Evolutionary conservation across 2,329 filamentous ascomycete species (phyloP), one percentile per base, ranked within the genome.

Genomic region (Aureobasidium sp.): DNA sequence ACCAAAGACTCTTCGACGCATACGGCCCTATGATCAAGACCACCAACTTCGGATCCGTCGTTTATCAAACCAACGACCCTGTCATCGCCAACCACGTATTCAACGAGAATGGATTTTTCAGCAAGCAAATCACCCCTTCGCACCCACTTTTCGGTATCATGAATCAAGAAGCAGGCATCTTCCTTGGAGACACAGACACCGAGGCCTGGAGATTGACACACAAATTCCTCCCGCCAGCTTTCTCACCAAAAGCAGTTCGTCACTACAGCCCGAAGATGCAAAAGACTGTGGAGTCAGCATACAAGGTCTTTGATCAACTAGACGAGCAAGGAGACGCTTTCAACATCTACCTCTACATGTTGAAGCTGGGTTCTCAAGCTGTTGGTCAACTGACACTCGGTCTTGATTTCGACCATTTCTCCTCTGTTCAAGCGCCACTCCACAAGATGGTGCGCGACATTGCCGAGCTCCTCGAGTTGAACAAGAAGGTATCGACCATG

Each of bases 221-320:
- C 74, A 87, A 86, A 68, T 87, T 86, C 69, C 65, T 86, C 0
- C 82, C 84, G 0, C 83, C 84, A 0, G 80, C 82, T 0, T 73
- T 86, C 11, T 78, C 79, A 0, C 83, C 83, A 36, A 85, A 83
- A 67, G 84, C 84, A 0, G 82, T 86, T 5, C 75, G 80, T 0
- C 84, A 86, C 65, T 86, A 86, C 63, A 78, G 81, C 0, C 82
- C 83, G 0, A 78, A 76, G 0, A 86, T 87, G 82, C 82, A 85
- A 64, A 69, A 75, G 50, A 80, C 79, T 0, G 76, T 83, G 2
- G 78, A 83, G 65, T 73, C 78, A 21, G 70, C 80, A 0, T 85
- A 80, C 67, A 74, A 72, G 4, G 73, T 78, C 1, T 78, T 79
- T 53, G 77, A 79, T 57, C 62, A 70, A 53, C 73, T 86, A 0